These are phyloP conservation scores for Letharia lupina DNA, from an alignment of 495 filamentous ascomycete genomes.

Conservation along the genomic window DNA sequence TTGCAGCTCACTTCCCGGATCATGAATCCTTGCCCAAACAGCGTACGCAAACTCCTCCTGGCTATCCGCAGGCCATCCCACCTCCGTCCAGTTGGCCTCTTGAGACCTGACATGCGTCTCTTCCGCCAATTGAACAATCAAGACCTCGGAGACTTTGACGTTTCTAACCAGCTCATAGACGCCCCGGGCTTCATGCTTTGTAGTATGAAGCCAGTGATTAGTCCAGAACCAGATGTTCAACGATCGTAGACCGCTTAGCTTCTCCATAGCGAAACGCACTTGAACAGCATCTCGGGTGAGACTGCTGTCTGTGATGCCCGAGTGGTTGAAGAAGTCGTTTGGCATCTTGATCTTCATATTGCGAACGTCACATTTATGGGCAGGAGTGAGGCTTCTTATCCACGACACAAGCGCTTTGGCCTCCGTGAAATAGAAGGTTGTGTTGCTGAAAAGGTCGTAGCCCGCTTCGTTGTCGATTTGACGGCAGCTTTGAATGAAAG, in stretches of 20 bases:
- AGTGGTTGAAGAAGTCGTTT: not conserved
- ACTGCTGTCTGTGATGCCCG: not conserved
- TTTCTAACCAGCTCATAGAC: too few species aligned
- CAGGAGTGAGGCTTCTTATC: not conserved
- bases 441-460: not conserved
- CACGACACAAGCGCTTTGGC: not conserved
- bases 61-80: too few species aligned
- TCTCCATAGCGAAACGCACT: not conserved
- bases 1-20: not conserved
- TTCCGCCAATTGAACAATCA: too few species aligned
- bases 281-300: not conserved
- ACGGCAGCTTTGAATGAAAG: not conserved
- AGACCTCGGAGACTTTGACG: too few species aligned
- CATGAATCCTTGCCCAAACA: not conserved
- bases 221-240: not conserved
- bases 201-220: too few species aligned
- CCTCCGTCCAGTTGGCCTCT: too few species aligned
- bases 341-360: not conserved
- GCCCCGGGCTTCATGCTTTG: too few species aligned
- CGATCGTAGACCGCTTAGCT: not conserved
- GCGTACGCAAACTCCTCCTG: not conserved
- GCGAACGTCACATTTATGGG: not conserved
- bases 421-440: not conserved
- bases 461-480: not conserved
- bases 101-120: too few species aligned